Evolutionary conservation across 345 rosid genomes (phyloP).

Genomic region (Cardamine resedifolia): DNA sequence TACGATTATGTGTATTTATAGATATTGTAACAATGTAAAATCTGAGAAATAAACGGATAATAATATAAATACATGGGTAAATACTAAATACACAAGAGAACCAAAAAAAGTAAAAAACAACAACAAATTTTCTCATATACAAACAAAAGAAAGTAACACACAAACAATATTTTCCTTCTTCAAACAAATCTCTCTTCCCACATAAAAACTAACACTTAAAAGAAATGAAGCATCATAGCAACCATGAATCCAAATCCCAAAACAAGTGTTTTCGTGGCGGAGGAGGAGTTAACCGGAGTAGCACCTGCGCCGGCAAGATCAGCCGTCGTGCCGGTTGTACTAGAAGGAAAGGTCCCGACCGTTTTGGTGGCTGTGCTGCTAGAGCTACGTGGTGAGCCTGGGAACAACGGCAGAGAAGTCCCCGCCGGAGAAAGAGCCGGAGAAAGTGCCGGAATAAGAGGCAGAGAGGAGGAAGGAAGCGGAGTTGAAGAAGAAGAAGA

Average conservation of each 20-base stretch:
- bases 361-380: constrained; percentile 39
- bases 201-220: constrained; percentile 3
- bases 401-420: constrained; percentile 36
- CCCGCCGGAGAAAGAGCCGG: constrained; percentile 34
- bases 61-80: not conserved
- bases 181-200: constrained; percentile 6
- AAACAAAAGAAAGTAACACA: constrained; percentile 20
- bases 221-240: constrained; percentile 38
- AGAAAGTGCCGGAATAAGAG: constrained; percentile 24
- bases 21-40: not conserved
- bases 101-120: not conserved
- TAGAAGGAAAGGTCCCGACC: constrained; percentile 36
- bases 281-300: constrained; percentile 29
- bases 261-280: constrained; percentile 20
- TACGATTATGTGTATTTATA: not conserved
- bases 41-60: not conserved
- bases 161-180: not conserved
- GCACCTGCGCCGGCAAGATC: constrained; percentile 22
- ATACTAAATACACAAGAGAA: not conserved
- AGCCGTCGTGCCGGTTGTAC: not conserved
- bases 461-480: constrained; percentile 38
- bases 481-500: constrained; percentile 34
- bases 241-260: constrained; percentile 34
- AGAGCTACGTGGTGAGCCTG: constrained; percentile 34
- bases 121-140: constrained; percentile 7